Evolutionary conservation across 176 grass and related monocot species (phyloP), one percentile per base, ranked within the genome.

Genomic region (Phoenix roebelenii): DNA sequence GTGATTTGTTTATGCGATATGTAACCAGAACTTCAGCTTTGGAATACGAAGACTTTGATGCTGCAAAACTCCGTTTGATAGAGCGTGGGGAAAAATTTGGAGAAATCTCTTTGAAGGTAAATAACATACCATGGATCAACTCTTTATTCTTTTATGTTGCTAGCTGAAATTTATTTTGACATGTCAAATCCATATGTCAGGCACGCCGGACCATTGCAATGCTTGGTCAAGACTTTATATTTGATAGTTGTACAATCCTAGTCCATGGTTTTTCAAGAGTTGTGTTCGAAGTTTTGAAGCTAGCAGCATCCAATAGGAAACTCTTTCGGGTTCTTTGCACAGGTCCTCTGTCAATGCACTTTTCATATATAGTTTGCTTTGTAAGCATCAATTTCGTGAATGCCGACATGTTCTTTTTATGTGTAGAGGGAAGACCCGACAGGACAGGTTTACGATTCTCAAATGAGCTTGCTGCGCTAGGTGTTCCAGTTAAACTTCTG

Each of bases 61-160:
- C 93, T 22, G 93, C 87, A 68, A 98, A 85, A 54, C 80, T 67
- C 35, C 93, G 87, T 29, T 63, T 98, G 26, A 98, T 98, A 20
- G 93, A 98, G 60, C 81, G 93, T n/a, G 93, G 87, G 18, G 93
- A 98, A 72, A 97, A 92, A 61, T 98, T 98, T 80, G 87, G 93
- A 69, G 93, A 92, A 67, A 98, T 98, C 59, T 98, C 93, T 14
- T 63, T 98, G 67, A 98, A 98, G 93, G 93, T 92, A 35, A 28
- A 39, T 26, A 73, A 25, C 16, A 51, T 66, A 7, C 9, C 0
- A 50, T 60, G 16, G 61, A n/a, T 15, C 65, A 51, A 63, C 18
- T 61, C 58, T 35, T 2, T 54, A 23, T 60, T 51, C 12, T 2
- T 54, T 39, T 60, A 18, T 76, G 30, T 35, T 2, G 15, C 23